Conservation (phyloP, 371 early-diverging fungal genomes). For the Syncephalastrum sp. region DNA sequence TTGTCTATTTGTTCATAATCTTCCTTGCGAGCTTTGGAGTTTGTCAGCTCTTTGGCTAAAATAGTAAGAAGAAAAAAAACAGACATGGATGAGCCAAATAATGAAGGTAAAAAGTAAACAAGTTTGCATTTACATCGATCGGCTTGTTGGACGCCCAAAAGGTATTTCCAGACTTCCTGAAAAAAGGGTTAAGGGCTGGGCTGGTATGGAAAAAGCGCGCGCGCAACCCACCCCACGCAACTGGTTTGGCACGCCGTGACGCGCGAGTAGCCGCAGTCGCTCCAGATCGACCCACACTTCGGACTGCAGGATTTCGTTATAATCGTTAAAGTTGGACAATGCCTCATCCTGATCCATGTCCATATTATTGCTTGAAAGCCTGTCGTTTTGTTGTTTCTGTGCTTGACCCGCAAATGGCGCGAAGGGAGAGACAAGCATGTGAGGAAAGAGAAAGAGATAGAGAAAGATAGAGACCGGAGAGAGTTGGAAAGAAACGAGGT, state of each 20-base stretch:
- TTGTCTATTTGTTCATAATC: constrained; percentile 80
- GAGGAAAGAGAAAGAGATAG: neutral
- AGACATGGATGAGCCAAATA: too few relatives aligned
- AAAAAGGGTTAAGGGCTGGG: constrained; percentile 3
- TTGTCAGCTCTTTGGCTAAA: constrained; percentile 73
- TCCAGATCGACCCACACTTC: constrained; percentile 88
- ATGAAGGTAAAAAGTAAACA: too few relatives aligned
- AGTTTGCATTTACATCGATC: constrained; percentile 72
- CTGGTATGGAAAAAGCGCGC: constrained; percentile 7
- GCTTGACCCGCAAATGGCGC: constrained; percentile 6
- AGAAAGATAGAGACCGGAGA: neutral
- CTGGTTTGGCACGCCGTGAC: constrained; percentile 87
- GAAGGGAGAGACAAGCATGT: constrained; percentile 2
- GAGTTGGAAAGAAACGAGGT: too few relatives aligned
- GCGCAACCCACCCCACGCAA: constrained; percentile 71
- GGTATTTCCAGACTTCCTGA: constrained; percentile 90
- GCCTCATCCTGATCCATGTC: constrained; percentile 37
- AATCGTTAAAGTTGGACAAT: constrained; percentile 66
- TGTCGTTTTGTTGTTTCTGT: constrained; percentile 6
- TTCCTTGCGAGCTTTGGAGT: constrained; percentile 62
- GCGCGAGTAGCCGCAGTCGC: constrained; percentile 75
- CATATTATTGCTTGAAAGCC: constrained; percentile 3
- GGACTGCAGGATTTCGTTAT: constrained; percentile 79
- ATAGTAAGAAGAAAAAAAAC: neutral
- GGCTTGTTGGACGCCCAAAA: constrained; percentile 83